A percentile compares a stretch with the other conserved stretches of the same genome.
Evolutionary conservation across 2,329 filamentous ascomycete species (phyloP).

Genomic region (Proliferodiscus dingleyae): DNA sequence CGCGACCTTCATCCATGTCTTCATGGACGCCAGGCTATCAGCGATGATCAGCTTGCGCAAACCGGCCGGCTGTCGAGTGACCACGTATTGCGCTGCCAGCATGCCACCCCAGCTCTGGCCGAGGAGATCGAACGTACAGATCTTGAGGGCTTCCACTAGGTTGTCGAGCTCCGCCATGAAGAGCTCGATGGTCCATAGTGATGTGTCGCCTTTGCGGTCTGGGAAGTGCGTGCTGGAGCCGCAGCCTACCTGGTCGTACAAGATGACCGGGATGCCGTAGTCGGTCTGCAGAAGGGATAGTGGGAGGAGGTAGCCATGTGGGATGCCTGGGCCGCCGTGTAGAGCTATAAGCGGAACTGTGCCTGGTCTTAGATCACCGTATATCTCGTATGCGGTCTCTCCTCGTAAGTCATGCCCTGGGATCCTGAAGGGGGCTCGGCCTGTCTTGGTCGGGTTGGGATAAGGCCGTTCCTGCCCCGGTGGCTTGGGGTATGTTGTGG

Average conservation of each 20-base stretch:
- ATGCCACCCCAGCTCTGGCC: conserved; percentile 5
- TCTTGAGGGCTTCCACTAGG: neutral
- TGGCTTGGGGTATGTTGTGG: neutral
- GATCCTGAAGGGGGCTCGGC: neutral
- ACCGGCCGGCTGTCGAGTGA: conserved; percentile 7
- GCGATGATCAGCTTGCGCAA: conserved; percentile 4
- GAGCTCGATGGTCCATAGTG: conserved; percentile 43
- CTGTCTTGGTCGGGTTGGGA: neutral
- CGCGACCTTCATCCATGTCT: neutral
- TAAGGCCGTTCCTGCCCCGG: neutral
- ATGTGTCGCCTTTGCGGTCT: conserved; percentile 37
- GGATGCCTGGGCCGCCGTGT: conserved; percentile 42
- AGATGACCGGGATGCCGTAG: conserved; percentile 39
- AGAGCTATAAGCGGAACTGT: conserved; percentile 32
- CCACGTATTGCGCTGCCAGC: neutral
- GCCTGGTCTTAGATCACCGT: neutral
- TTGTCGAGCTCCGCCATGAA: conserved; percentile 47
- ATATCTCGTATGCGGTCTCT: neutral
- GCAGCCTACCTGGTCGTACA: conserved; percentile 50
- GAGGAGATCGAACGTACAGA: neutral
- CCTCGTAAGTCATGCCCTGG: neutral
- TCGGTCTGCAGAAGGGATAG: conserved; percentile 35
- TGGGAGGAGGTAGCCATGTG: conserved; percentile 36
- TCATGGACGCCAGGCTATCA: conserved; percentile 6
- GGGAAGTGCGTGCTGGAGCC: conserved; percentile 43